phyloP scores from a whole-genome alignment of 768 basidiomycete genomes.

The Calocera cornea region DNA sequence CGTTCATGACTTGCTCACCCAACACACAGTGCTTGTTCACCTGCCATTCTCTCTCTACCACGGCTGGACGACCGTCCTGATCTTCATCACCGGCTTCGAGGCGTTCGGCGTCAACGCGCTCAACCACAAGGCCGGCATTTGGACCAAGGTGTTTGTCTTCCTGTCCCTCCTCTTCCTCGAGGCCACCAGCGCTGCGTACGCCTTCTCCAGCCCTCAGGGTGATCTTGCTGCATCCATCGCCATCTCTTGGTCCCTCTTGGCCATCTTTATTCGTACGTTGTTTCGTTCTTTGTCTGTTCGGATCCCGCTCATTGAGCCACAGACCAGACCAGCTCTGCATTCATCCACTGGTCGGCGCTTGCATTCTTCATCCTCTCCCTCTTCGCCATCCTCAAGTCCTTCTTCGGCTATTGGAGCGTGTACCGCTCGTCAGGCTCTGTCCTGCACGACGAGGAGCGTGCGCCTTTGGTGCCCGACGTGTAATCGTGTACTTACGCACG shows the following conservation, averaged over 20 bases:
- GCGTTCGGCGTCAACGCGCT: constrained; percentile 74
- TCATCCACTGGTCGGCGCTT: constrained; percentile 85
- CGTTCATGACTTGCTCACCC: background rate
- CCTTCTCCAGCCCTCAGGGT: constrained; percentile 79
- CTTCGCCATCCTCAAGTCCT: constrained; percentile 71
- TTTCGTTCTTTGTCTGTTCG: background rate
- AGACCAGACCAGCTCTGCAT: constrained; percentile 48
- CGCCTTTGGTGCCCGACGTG: constrained; percentile 45
- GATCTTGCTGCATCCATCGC: constrained; percentile 86
- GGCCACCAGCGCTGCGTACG: constrained; percentile 83
- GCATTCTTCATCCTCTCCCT: constrained; percentile 73
- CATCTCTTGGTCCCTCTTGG: constrained; percentile 87
- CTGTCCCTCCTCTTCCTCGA: constrained; percentile 86
- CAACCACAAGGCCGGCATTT: constrained; percentile 53
- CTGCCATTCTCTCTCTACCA: constrained; percentile 85
- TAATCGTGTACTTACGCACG: background rate
- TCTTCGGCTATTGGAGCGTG: constrained; percentile 38
- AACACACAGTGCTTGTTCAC: constrained; percentile 54
- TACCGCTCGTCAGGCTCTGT: constrained; percentile 35
- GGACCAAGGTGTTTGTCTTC: constrained; percentile 94
- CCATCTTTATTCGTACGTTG: constrained; percentile 53
- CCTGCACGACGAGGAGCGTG: constrained; percentile 76
- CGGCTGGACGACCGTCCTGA: constrained; percentile 66
- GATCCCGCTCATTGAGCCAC: constrained; percentile 15
- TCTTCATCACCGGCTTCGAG: constrained; percentile 70